These are phyloP conservation scores for Galeopsis tetrahit DNA, from an alignment of 257 asterid species.

Conservation along the genomic window DNA sequence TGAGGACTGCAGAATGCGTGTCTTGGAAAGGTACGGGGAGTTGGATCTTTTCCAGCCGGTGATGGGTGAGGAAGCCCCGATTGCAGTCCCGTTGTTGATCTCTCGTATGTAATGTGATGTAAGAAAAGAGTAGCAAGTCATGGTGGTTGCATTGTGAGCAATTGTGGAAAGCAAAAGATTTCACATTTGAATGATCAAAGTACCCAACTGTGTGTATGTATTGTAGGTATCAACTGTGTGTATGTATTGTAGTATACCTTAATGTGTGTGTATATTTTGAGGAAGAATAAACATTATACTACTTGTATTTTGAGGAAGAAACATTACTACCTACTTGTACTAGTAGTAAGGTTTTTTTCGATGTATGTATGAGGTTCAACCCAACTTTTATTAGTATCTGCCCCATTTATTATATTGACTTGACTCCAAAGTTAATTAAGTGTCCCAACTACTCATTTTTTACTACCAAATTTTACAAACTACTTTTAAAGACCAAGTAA, in stretches of 20 bases:
- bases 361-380: constrained; percentile 14
- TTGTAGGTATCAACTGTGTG: background rate
- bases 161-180: constrained; percentile 42
- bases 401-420: background rate
- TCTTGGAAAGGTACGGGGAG: constrained; percentile 80
- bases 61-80: constrained; percentile 63
- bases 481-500: too few species aligned
- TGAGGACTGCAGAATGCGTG: constrained; percentile 90
- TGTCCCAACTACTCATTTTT: too few species aligned
- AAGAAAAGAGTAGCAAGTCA: constrained; percentile 1
- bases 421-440: background rate
- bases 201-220: constrained; percentile 29
- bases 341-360: background rate
- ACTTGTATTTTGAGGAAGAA: constrained; percentile 2
- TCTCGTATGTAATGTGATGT: constrained; percentile 67
- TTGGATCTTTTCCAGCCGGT: constrained; percentile 77
- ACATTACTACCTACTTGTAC: too few species aligned
- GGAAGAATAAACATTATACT: background rate
- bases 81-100: constrained; percentile 70
- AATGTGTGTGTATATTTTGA: constrained; percentile 20
- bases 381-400: background rate
- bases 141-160: constrained; percentile 52
- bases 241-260: background rate
- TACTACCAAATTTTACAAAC: too few species aligned
- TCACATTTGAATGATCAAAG: constrained; percentile 54